phyloP scores from a whole-genome alignment of 768 basidiomycete genomes.

The Crassisporium funariophilum region DNA sequence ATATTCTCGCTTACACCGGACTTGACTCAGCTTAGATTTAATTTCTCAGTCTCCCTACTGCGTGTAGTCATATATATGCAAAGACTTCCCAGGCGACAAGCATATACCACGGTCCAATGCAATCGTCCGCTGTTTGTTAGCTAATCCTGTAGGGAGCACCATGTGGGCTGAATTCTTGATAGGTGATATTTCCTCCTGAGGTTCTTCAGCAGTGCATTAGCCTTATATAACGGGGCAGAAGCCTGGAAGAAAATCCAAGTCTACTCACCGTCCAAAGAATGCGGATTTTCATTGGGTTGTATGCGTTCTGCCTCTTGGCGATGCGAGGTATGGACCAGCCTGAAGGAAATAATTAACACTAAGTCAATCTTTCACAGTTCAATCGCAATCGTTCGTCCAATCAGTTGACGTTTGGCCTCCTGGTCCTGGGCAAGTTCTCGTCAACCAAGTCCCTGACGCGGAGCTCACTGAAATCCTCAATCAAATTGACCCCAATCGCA shows the following conservation, averaged over 20 bases:
- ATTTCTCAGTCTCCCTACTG: too few relatives aligned
- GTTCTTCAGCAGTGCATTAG: too few relatives aligned
- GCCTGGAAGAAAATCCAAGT: neutral
- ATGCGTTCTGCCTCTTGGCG: conserved; percentile 14
- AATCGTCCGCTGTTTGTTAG: too few relatives aligned
- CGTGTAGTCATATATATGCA: too few relatives aligned
- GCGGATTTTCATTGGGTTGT: conserved; percentile 8
- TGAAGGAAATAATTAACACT: neutral
- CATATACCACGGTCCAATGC: too few relatives aligned
- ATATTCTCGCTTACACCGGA: too few relatives aligned
- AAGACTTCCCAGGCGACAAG: too few relatives aligned
- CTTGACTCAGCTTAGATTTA: too few relatives aligned
- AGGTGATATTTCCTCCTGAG: too few relatives aligned
- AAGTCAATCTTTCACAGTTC: conserved; percentile 8
- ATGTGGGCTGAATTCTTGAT: too few relatives aligned
- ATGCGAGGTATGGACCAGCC: conserved; percentile 12
- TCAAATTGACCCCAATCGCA: conserved; percentile 46
- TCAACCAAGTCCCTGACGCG: conserved; percentile 42
- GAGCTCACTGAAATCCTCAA: conserved; percentile 49
- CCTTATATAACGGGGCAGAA: too few relatives aligned
- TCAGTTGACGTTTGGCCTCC: conserved; percentile 41
- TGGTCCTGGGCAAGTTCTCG: conserved; percentile 45
- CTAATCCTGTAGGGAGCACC: too few relatives aligned
- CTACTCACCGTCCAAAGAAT: conserved; percentile 1
- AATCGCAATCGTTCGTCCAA: conserved; percentile 17